Evolutionary conservation across 495 filamentous ascomycete genomes (phyloP), one percentile per base, ranked within the genome.

Genomic region (Aspergillus leporis): DNA sequence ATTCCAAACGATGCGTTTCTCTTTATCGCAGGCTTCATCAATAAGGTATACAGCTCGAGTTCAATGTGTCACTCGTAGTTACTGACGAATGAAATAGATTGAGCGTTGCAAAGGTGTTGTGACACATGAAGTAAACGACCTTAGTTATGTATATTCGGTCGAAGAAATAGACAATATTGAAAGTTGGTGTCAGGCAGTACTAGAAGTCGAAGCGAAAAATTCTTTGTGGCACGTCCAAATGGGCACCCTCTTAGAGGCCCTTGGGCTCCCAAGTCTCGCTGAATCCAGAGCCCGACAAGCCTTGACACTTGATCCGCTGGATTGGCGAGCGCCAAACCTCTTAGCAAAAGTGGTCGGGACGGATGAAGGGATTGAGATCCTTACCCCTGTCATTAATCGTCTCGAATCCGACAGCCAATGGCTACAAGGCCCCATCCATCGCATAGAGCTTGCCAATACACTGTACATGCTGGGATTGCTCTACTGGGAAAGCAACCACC

Each of bases 191-290:
- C 32, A 18, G 3, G 51, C n/a, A 7, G 50, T 64, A 7, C 50
- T 67, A 45, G 25, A 32, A 34, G 52, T 51, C 45, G 48, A 40
- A 56, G 19, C 10, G 38, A 46, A 36, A 22, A 61, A 71, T 38
- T 70, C 71, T 9, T 60, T 69, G 14, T 76, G 73, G 73, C 68
- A 76, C 46, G 72, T 71, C 4, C 73, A 76, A 31, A 63, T 70
- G 21, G 70, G 71, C 2, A 61, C 69, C 32, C 66, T 74, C 45
- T 40, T 67, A 8, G 25, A 56, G 30, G 47, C 46, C 4, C 63
- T 57, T 36, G 16, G 31, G 30, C 60, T 61, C 41, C n/a, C 45
- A 1, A 18, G 6, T 13, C 55, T 64, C n/a, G 58, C 65, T 0
- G 58, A 67, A 43, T 51, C 41, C 3, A 63, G 65, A 38, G 63